Evolutionary conservation across 192 early-diverging fungal species (phyloP).

Genomic region (Podila minutissima): DNA sequence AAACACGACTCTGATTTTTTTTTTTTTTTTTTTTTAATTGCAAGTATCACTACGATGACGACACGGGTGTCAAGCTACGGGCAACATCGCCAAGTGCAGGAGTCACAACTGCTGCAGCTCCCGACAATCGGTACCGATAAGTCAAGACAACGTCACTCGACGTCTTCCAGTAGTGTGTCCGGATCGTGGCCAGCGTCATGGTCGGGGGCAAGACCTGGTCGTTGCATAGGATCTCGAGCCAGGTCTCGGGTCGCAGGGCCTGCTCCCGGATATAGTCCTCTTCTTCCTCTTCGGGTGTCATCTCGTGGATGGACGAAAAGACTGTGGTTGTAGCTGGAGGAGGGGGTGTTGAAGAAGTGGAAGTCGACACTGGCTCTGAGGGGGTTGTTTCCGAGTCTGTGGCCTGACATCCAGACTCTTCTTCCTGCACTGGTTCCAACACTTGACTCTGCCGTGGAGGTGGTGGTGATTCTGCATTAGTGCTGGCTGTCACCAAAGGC

Average conservation of each 20-base stretch:
- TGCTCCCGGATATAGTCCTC: slow-evolving; percentile 24
- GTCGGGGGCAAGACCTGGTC: slow-evolving; percentile 69
- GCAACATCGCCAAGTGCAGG: background rate
- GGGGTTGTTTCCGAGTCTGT: background rate
- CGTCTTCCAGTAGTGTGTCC: slow-evolving; percentile 72
- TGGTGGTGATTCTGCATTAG: background rate
- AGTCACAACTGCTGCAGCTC: background rate
- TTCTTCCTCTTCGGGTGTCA: slow-evolving; percentile 12
- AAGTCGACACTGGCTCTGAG: background rate
- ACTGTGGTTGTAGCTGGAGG: background rate
- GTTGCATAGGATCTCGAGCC: slow-evolving; percentile 66
- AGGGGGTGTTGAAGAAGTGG: background rate
- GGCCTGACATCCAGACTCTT: background rate
- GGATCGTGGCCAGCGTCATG: slow-evolving; percentile 77
- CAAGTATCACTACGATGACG: background rate
- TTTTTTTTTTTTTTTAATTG: background rate
- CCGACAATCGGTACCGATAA: slow-evolving; percentile 53
- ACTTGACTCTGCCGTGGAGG: slow-evolving; percentile 16
- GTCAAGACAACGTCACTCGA: slow-evolving; percentile 66
- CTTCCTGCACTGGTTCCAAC: slow-evolving; percentile 21
- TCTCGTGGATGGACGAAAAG: background rate
- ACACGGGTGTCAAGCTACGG: slow-evolving; percentile 1
- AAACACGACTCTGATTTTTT: background rate
- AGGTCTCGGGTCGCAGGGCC: slow-evolving; percentile 57
- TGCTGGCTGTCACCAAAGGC: background rate